Base-by-base conservation (phyloP, 257 asterid genomes). In the Catharanthus roseus region DNA sequence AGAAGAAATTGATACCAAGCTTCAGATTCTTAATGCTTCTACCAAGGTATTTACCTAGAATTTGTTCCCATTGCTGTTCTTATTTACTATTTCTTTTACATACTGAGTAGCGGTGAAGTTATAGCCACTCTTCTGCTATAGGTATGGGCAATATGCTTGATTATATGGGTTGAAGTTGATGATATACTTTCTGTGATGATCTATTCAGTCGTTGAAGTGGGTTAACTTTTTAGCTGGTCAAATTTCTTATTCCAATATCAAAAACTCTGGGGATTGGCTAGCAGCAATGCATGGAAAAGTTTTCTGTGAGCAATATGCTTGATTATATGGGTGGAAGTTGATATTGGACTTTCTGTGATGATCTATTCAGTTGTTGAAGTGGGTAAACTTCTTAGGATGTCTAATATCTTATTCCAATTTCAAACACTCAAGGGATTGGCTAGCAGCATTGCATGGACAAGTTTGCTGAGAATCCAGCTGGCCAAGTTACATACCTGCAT, bases 1-100 rank as follows among this genome's bases (percentile, higher is more conserved):
- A 69, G 98, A 93, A 84, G 88, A 90, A n/a, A 82, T 72, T 76
- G 97, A 86, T 78, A 79, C 96, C 69, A 93, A 90, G 91, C 91
- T 90, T 70, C 98, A 93, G 95, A 90, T 93, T 75, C 79, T 93
- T 79, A 93, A 82, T 87, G 87, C 93, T 67, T 81, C 86, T 67
- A 77, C 86, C 79, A 93, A 93, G 98, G 98, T 93, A 53, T 51
- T 36, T 23, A 13, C 23, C 13, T 0, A 33, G 58, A 65, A 41
- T 44, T 66, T 42, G 55, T 24, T 44, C 15, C 41, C 11, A 24
- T 44, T 44, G 2, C 45, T 66, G 36, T 42, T 66, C 3, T 19
- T 36, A 61, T 21, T 61, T 18, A 19, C 12, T 0, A 1, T 31
- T 60, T 33, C 67, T 60, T 16, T n/a, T 36, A 3, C 28, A 19